Evolutionary conservation across 2,329 filamentous ascomycete genomes (phyloP).

Genomic region (Aureobasidium mangrovei): DNA sequence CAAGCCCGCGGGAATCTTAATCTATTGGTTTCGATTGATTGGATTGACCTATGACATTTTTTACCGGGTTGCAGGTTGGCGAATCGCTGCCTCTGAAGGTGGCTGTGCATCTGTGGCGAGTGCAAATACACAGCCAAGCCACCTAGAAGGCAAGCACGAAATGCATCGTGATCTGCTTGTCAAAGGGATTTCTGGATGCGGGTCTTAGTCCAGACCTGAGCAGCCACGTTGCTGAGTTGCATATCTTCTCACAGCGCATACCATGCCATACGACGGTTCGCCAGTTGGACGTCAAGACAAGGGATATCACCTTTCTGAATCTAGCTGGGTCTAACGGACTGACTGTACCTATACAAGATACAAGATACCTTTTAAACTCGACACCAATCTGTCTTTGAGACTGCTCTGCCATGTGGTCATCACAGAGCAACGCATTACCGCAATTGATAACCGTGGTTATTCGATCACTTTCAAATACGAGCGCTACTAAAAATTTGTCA

Average conservation of each 20-base stretch:
- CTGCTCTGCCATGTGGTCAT: too few species aligned
- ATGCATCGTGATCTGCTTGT: neutral
- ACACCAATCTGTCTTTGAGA: too few species aligned
- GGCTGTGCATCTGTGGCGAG: slow-evolving; percentile 10
- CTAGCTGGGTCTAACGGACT: neutral
- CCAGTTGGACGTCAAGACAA: neutral
- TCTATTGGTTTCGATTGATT: neutral
- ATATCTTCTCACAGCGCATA: too few species aligned
- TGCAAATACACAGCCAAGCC: neutral
- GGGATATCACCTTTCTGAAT: neutral
- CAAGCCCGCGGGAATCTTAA: slow-evolving; percentile 1
- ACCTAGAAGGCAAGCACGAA: neutral
- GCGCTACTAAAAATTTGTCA: too few species aligned
- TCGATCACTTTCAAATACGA: too few species aligned
- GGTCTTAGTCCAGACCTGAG: neutral
- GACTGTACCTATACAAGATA: neutral
- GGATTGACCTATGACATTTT: slow-evolving; percentile 7
- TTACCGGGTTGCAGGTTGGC: neutral
- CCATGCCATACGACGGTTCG: too few species aligned
- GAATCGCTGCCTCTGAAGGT: neutral
- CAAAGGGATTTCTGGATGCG: neutral
- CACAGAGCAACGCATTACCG: neutral
- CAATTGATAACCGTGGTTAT: too few species aligned
- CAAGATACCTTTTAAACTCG: neutral
- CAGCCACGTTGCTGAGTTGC: neutral